Evolutionary conservation across 75 land plant species (phyloP), one percentile per base, ranked within the genome.

Genomic region (Larix kaempferi): DNA sequence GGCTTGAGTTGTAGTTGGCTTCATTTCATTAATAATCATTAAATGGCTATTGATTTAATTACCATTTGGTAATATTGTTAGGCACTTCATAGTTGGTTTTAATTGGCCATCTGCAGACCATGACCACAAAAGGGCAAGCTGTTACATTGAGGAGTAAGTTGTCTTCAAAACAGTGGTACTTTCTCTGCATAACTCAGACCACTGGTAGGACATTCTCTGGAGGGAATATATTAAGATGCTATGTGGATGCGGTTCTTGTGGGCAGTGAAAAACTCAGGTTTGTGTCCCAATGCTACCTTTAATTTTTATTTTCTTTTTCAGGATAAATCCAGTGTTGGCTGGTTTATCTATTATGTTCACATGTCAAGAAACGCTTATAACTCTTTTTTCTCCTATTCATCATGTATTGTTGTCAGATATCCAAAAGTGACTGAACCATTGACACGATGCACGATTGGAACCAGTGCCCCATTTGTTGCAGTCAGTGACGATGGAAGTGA

Each of bases 151-250:
- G 74, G 74, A 75, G 86, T 15, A 76, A 81, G 55, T 78, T 97
- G 67, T 77, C 79, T 27, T 78, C 86, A 55, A 97, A 91, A 78
- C 88, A 80, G 73, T 97, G 99, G 99, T 92, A 89, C 82, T 89
- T 87, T 71, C 80, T 97, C 41, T 93, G 92, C 77, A 79, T 96
- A 15, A 89, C 95, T 16, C 99, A 97, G 76, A 89, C 81, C 66
- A 87, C 91, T 81, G 98, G 96, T 16, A 86, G 98, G 81, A 89
- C 99, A 71, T 94, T 98, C 59, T 91, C 96, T 84, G 94, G 95
- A 54, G 98, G 99, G 25, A 91, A 93, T 79, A 71, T 80, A 10
- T 78, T 95, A 57, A 88, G 84, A 54, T 91, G 91, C 80, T 98
- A 89, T 74, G 76, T 98, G 56, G 96, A 98, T 88, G 99, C 94